phyloP scores from a whole-genome alignment of 768 basidiomycete genomes.

The Serendipita indica region DNA sequence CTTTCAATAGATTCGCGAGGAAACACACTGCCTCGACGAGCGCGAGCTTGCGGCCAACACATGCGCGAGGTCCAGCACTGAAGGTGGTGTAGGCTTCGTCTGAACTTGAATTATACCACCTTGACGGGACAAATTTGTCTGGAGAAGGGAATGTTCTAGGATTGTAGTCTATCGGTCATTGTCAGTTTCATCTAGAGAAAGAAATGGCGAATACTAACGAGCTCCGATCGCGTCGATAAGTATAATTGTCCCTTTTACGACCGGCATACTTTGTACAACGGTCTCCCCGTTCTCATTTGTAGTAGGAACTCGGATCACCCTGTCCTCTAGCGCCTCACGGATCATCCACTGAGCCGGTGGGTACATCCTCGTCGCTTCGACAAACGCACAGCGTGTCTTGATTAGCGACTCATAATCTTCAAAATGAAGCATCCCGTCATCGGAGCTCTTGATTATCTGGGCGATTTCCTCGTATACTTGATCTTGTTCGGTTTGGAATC shows the following conservation, averaged over 20 bases:
- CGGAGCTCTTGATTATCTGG: constrained; percentile 16
- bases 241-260: constrained; percentile 15
- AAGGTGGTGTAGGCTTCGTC: constrained; percentile 23
- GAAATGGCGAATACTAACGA: constrained; percentile 24
- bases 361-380: constrained; percentile 24
- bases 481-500: constrained; percentile 22
- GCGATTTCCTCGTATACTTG: constrained; percentile 22
- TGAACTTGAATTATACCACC: constrained; percentile 31
- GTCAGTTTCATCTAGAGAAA: no score
- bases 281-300: not conserved
- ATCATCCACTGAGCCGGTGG: constrained; percentile 8
- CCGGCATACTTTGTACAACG: constrained; percentile 12
- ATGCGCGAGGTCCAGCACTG: constrained; percentile 30
- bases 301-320: constrained; percentile 17
- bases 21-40: constrained; percentile 29
- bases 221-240: constrained; percentile 36
- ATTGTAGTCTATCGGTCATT: constrained; percentile 42
- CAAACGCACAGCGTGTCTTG: constrained; percentile 20
- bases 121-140: constrained; percentile 32
- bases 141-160: constrained; percentile 36
- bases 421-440: not conserved
- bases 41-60: constrained; percentile 38
- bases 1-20: constrained; percentile 34
- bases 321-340: constrained; percentile 17
- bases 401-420: constrained; percentile 22